These are phyloP conservation scores for Boehmeria nivea DNA, from an alignment of 306 rosid genomes.

Conservation along the genomic window DNA sequence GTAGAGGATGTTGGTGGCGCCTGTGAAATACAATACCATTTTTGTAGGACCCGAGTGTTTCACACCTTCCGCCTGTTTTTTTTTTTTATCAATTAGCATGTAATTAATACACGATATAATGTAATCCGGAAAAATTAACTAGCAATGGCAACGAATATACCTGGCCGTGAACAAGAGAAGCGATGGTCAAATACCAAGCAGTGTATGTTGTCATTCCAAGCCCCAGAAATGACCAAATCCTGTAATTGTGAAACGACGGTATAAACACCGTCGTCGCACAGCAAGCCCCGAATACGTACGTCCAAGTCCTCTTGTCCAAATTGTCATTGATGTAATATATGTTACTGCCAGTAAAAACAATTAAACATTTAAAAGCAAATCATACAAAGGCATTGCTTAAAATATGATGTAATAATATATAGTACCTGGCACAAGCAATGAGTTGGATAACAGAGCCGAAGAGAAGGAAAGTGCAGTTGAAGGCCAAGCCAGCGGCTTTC, in stretches of 20 bases:
- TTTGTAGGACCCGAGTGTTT: slow-evolving; percentile 70
- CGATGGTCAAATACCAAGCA: slow-evolving; percentile 95
- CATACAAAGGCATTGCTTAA: neutral
- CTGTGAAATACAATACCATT: slow-evolving; percentile 81
- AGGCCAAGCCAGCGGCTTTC: slow-evolving; percentile 85
- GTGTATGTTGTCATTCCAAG: slow-evolving; percentile 97
- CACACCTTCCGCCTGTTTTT: slow-evolving; percentile 64
- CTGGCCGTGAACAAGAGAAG: slow-evolving; percentile 73
- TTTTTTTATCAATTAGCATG: no score
- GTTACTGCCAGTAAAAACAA: slow-evolving; percentile 43
- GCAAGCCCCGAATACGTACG: slow-evolving; percentile 90
- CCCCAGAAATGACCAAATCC: slow-evolving; percentile 94
- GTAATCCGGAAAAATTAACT: no score
- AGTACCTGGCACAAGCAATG: slow-evolving; percentile 93
- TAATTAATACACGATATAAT: no score
- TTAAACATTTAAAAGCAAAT: neutral
- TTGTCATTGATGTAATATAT: slow-evolving; percentile 82
- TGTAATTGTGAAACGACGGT: slow-evolving; percentile 90
- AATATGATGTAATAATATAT: neutral
- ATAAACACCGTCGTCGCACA: slow-evolving; percentile 96
- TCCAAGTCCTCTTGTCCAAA: slow-evolving; percentile 94
- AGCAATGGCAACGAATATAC: slow-evolving; percentile 23
- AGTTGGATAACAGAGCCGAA: slow-evolving; percentile 94
- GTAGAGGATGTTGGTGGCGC: slow-evolving; percentile 92
- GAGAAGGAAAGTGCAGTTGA: slow-evolving; percentile 92